Evolutionary conservation across 179 eudicot genomes (phyloP).

Genomic region (Beta macrorhiza): DNA sequence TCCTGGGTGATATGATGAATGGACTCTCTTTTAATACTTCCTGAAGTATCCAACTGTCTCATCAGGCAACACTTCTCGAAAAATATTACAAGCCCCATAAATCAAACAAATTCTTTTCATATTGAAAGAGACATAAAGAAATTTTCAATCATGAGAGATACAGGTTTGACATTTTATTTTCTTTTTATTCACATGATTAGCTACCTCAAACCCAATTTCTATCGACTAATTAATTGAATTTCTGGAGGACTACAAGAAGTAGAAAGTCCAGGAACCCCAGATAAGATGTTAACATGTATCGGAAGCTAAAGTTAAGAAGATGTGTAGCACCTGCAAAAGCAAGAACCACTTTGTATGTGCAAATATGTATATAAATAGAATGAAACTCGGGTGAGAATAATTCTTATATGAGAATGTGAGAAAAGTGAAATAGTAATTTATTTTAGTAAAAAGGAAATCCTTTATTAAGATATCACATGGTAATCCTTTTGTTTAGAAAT

Average conservation of each 20-base stretch:
- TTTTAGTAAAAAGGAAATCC: too few species aligned
- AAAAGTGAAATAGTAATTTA: too few species aligned
- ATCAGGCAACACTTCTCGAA: slow-evolving; percentile 9
- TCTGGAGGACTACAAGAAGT: neutral
- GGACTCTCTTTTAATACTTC: slow-evolving; percentile 93
- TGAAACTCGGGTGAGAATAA: too few species aligned
- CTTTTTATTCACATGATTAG: neutral
- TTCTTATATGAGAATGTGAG: too few species aligned
- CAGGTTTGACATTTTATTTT: neutral
- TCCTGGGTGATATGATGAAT: slow-evolving; percentile 97
- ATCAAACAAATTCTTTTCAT: neutral
- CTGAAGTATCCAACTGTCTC: slow-evolving; percentile 38
- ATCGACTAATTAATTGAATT: neutral
- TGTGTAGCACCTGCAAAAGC: neutral
- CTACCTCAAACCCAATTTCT: neutral
- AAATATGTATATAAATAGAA: too few species aligned
- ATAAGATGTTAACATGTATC: neutral
- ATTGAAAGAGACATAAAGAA: neutral
- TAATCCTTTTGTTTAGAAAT: too few species aligned
- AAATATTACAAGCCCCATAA: slow-evolving; percentile 5
- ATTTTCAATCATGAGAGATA: neutral
- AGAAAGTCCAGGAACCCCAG: neutral
- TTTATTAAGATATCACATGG: too few species aligned
- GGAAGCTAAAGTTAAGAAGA: neutral
- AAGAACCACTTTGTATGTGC: neutral